These are phyloP conservation scores for Pleurotus citrinopileatus DNA, from an alignment of 768 basidiomycete genomes.

Conservation along the genomic window DNA sequence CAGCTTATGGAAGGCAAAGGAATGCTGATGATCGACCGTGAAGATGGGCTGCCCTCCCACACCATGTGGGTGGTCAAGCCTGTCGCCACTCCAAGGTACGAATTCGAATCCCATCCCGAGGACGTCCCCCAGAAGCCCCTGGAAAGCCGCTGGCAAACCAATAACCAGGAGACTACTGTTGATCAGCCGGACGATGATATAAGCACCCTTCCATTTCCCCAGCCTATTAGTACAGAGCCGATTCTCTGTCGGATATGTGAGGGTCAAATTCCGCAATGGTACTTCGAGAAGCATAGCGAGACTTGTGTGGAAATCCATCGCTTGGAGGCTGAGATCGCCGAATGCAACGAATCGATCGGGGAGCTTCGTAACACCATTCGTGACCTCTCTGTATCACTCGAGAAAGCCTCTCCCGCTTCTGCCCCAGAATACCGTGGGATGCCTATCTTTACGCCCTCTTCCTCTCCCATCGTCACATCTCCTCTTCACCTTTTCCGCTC, in stretches of 20 bases:
- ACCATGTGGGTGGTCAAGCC: slow-evolving; percentile 99
- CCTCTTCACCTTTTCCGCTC: slow-evolving; percentile 77
- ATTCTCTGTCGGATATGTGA: slow-evolving; percentile 98
- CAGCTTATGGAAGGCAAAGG: slow-evolving; percentile 97
- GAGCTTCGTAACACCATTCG: slow-evolving; percentile 87
- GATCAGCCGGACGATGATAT: slow-evolving; percentile 42
- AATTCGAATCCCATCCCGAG: slow-evolving; percentile 61
- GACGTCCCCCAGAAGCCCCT: slow-evolving; percentile 48
- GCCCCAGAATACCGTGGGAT: slow-evolving; percentile 85
- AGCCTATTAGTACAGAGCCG: slow-evolving; percentile 75
- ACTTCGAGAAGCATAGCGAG: slow-evolving; percentile 99
- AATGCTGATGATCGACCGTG: slow-evolving; percentile 96
- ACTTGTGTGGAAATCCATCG: slow-evolving; percentile 96
- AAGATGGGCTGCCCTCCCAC: slow-evolving; percentile 84
- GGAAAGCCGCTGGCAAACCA: neutral
- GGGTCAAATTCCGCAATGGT: slow-evolving; percentile 95
- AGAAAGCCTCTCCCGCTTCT: slow-evolving; percentile 64
- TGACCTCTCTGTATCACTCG: slow-evolving; percentile 70
- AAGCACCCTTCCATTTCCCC: slow-evolving; percentile 72
- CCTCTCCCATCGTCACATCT: slow-evolving; percentile 68
- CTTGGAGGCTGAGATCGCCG: slow-evolving; percentile 90
- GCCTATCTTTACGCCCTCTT: slow-evolving; percentile 74
- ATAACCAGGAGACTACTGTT: slow-evolving; percentile 20
- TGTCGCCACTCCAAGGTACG: slow-evolving; percentile 65
- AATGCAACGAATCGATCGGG: slow-evolving; percentile 88